Conservation (phyloP, 805 yeast species). For the Candida railenensis region DNA sequence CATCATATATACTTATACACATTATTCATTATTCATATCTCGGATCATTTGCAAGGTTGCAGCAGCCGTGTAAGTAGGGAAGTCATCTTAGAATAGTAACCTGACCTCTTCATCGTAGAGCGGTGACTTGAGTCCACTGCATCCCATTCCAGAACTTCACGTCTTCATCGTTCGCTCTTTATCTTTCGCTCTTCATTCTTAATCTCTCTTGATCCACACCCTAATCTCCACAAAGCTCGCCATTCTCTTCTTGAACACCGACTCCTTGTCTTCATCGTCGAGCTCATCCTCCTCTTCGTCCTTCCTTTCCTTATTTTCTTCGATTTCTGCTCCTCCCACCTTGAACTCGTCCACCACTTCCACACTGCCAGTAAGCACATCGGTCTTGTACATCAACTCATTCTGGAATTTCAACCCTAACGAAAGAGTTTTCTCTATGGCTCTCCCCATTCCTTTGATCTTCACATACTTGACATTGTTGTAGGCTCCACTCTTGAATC, state of each 20-base stretch:
- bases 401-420: constrained; percentile 60
- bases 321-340: neutral
- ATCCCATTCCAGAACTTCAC: too few relatives aligned
- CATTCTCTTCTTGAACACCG: constrained; percentile 39
- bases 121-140: too few relatives aligned
- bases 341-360: constrained; percentile 71
- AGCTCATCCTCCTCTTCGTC: constrained; percentile 13
- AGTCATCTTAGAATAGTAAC: too few relatives aligned
- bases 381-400: constrained; percentile 51
- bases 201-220: constrained; percentile 32
- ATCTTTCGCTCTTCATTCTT: too few relatives aligned
- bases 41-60: too few relatives aligned
- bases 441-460: constrained; percentile 71
- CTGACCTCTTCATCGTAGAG: too few relatives aligned
- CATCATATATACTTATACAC: too few relatives aligned
- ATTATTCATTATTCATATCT: too few relatives aligned
- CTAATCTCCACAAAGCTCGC: constrained; percentile 49
- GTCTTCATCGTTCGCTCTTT: too few relatives aligned
- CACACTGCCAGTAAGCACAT: constrained; percentile 61
- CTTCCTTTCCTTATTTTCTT: neutral
- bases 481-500: constrained; percentile 31
- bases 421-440: constrained; percentile 62
- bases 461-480: constrained; percentile 47
- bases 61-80: too few relatives aligned
- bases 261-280: constrained; percentile 31